Evolutionary conservation across 345 rosid genomes (phyloP), one percentile per base, ranked within the genome.

Genomic region (Citrus inodora): DNA sequence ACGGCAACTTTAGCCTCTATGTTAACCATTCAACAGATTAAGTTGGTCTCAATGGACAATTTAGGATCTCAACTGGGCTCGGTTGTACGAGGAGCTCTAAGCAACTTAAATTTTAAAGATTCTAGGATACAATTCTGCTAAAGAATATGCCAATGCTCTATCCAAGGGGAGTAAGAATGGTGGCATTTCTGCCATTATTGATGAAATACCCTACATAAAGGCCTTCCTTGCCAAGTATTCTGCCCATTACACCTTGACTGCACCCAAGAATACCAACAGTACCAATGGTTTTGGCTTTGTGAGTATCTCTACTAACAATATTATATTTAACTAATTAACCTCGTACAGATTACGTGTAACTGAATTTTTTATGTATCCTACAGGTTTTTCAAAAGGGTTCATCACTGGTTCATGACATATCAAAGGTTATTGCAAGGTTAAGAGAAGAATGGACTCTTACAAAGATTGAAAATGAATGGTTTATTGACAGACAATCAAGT

Each of bases 171-270:
- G 76, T 7, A 53, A 76, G 13, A 66, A 67, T 1, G 88, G 87
- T 10, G 79, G 85, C 17, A 65, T 87, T 2, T 74, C 80, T 42
- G 91, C 85, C 17, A 81, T 60, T 17, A 69, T 85, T 7, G 89
- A 85, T 33, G 87, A 87, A 78, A 76, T 86, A 2, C 77, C 86
- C 0, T 83, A 82, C 77, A 67, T 84, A 32, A 82, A 48, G 11
- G 75, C 30, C 16, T 38, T 73, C 53, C 24, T 60, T 24, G 67
- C 67, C 7, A 59, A 16, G 2, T 59, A 37, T 38, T 8, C n/a
- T 37, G 7, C 67, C 32, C 33, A 59, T 14, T 73, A 60, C 53
- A 24, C 67, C 25, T 11, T 38, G 35, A 32, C 16, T 35, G 6
- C 0, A 35, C 25, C 55, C n/a, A 24, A 13, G 21, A 7, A 6